A percentile compares a stretch with the other conserved stretches of the same genome.
phyloP scores from a whole-genome alignment of 192 early-diverging fungal species.

The Entophlyctis helioformis region DNA sequence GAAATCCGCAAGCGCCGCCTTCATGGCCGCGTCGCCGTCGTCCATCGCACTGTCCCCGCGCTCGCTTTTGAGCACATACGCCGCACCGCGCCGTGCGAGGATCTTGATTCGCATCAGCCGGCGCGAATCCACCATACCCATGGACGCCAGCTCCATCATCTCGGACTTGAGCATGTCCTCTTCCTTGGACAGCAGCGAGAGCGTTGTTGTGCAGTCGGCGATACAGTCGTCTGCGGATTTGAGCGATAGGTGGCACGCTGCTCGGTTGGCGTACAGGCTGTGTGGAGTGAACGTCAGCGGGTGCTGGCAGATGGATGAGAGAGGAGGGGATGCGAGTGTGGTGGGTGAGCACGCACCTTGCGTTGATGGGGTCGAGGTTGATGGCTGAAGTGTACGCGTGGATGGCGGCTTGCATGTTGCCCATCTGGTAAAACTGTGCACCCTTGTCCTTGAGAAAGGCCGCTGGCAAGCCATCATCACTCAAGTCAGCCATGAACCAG shows the following conservation, averaged over 20 bases:
- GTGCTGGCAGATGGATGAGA: neutral
- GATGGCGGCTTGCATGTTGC: conserved; percentile 50
- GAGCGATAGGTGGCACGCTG: conserved; percentile 51
- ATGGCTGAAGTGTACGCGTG: conserved; percentile 61
- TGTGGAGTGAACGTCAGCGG: neutral
- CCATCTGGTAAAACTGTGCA: conserved; percentile 53
- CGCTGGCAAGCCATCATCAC: conserved; percentile 4
- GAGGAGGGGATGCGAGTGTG: neutral
- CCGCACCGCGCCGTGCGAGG: conserved; percentile 54
- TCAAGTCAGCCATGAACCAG: neutral
- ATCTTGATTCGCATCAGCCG: conserved; percentile 33
- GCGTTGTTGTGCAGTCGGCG: conserved; percentile 48
- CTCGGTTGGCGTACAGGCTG: conserved; percentile 51
- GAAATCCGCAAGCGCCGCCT: too few species aligned
- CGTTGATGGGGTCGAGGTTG: conserved; percentile 45
- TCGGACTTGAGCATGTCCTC: conserved; percentile 11
- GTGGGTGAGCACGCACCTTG: conserved; percentile 23
- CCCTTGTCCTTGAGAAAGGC: conserved; percentile 51
- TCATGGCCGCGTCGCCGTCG: too few species aligned
- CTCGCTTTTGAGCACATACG: too few species aligned
- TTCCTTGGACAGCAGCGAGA: conserved; percentile 28
- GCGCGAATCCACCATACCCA: conserved; percentile 25
- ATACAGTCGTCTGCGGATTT: conserved; percentile 39
- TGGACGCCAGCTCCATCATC: conserved; percentile 31
- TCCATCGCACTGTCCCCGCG: too few species aligned